These are phyloP conservation scores for Polyporus tsugae DNA, from an alignment of 1,284 basidiomycete genomes.

Conservation along the genomic window DNA sequence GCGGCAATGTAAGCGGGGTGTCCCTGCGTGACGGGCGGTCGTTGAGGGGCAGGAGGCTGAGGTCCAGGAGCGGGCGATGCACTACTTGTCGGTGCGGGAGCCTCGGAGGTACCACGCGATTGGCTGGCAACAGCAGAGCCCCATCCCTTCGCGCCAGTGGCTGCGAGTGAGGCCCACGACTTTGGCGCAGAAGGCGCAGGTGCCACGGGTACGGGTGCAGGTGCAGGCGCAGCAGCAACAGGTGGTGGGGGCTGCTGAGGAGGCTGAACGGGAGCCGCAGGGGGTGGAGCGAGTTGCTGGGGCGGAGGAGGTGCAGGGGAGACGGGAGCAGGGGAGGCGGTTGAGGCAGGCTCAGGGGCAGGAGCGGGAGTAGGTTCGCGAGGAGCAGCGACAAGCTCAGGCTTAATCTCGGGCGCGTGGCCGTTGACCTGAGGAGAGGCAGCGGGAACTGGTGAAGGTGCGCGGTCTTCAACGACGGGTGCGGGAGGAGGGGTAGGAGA, in stretches of 20 bases:
- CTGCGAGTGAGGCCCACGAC: conserved; percentile 93
- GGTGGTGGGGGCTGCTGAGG: conserved; percentile 35
- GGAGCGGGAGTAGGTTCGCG: conserved; percentile 47
- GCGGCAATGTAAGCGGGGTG: conserved; percentile 66
- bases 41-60: conserved; percentile 56
- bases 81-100: conserved; percentile 50
- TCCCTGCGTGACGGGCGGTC: conserved; percentile 41
- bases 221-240: conserved; percentile 1
- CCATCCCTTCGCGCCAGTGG: conserved; percentile 82
- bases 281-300: conserved; percentile 48
- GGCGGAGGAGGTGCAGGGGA: conserved; percentile 50
- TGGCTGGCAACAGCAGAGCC: conserved; percentile 79
- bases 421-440: conserved; percentile 38
- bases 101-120: conserved; percentile 75
- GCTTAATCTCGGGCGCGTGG: conserved; percentile 41
- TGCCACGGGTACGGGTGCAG: conserved; percentile 44
- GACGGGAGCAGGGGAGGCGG: conserved; percentile 42
- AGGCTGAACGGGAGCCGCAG: conserved; percentile 52
- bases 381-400: conserved; percentile 47
- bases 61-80: conserved; percentile 56
- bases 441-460: conserved; percentile 44
- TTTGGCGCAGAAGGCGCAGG: conserved; percentile 61
- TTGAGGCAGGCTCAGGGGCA: conserved; percentile 41
- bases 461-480: conserved; percentile 45
- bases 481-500: conserved; percentile 38